Base-by-base conservation (phyloP, 768 basidiomycete species). In the Kwoniella pini region DNA sequence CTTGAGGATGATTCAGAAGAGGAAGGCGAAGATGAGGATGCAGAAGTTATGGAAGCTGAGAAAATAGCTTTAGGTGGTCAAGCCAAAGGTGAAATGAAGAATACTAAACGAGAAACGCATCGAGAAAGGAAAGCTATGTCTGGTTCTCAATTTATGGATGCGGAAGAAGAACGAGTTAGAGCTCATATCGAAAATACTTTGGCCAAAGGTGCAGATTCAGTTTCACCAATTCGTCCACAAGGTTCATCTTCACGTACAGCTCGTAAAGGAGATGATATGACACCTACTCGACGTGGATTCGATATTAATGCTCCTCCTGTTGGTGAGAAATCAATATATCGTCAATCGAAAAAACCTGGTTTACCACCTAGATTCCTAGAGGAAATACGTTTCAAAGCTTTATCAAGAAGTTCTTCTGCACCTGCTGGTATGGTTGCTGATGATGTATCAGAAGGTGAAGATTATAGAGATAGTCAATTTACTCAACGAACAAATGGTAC, bases 181-280 rank as follows among this genome's bases (percentile, higher is more conserved):
- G 87, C 89, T 70, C 91, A 94, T 75, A 89, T 95, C 44, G 89
- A 92, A 71, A 86, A 89, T 63, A 90, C 90, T 62, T 79, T 94
- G 28, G 87, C 84, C 31, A 87, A 86, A 57, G 90, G 88, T 12
- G 58, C 70, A 4, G 69, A 67, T 54, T 52, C 63, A 24, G 65
- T 91, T 67, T 74, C 72, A 9, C 70, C 74, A 3, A 54, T 64
- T 19, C 43, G 54, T 6, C 64, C 66, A 6, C 38, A 42, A 24
- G 60, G 63, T 19, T 30, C 60, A 13, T 57, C 64, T 10, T 56
- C 63, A 12, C 68, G 76, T 2, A 67, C 70, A 30, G 68, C 65
- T 11, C 76, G 78, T 21, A 58, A 56, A 12, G 61, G 70, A 11
- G 69, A 74, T 45, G 46, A 68, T 36, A 50, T 61, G 17, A 70